phyloP scores from a whole-genome alignment of 2,329 filamentous ascomycete genomes.

The Macroventuria anomochaeta region DNA sequence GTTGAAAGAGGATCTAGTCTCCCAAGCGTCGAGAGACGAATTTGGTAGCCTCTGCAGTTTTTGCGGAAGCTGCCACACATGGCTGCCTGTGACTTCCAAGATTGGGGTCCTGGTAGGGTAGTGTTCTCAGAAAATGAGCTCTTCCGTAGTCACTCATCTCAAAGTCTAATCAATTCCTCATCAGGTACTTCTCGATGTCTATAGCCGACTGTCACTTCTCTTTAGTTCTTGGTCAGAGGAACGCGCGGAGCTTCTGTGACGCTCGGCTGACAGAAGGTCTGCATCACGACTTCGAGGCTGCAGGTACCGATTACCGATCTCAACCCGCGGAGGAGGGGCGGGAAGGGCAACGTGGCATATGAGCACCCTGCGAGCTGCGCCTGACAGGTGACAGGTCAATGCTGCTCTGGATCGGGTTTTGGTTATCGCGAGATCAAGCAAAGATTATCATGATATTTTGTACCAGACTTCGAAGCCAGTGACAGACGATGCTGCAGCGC shows the following conservation, averaged over 20 bases:
- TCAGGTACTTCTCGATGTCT: too few species aligned
- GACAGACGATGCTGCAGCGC: conserved; percentile 6
- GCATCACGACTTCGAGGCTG: conserved; percentile 1
- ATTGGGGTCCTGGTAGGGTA: too few species aligned
- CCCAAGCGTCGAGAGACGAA: too few species aligned
- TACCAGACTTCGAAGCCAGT: conserved; percentile 15
- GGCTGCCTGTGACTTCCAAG: too few species aligned
- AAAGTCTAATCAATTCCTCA: too few species aligned
- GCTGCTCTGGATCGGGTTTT: not conserved
- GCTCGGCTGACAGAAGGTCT: not conserved
- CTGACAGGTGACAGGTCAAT: not conserved
- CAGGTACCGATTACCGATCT: conserved; percentile 10
- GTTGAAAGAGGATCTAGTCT: too few species aligned
- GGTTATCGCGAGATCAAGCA: not conserved
- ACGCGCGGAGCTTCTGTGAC: too few species aligned
- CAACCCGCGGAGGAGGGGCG: not conserved
- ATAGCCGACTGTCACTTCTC: not conserved
- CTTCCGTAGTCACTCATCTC: too few species aligned
- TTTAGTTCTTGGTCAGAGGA: too few species aligned
- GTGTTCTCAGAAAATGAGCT: too few species aligned
- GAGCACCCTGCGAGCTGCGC: not conserved
- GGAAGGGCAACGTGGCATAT: not conserved
- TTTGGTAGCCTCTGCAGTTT: too few species aligned
- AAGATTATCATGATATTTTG: not conserved
- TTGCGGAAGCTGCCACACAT: too few species aligned